These are phyloP conservation scores for Pseudozyma sp. DNA, from an alignment of 1,284 basidiomycete genomes.

Conservation along the genomic window DNA sequence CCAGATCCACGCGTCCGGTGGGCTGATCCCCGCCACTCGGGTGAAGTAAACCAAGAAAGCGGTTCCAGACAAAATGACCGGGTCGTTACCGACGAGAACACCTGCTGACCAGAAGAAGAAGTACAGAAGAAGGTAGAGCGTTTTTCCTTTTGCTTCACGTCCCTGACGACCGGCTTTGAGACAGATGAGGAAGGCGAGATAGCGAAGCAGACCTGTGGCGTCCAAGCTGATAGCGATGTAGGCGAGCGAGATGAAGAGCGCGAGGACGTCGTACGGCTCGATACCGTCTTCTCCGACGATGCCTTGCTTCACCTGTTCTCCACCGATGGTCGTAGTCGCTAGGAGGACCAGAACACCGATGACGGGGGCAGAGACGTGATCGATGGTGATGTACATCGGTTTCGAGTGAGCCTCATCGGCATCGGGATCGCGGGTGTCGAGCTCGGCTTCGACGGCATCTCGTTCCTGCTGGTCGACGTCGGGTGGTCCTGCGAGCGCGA, in stretches of 20 bases:
- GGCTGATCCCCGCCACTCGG: constrained; percentile 75
- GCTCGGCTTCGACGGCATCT: constrained; percentile 25
- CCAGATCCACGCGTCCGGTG: constrained; percentile 77
- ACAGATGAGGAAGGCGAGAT: constrained; percentile 74
- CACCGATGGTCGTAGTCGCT: constrained; percentile 79
- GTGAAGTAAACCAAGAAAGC: constrained; percentile 89
- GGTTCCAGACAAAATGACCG: constrained; percentile 74
- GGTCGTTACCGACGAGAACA: constrained; percentile 83
- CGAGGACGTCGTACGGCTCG: constrained; percentile 91
- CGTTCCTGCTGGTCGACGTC: constrained; percentile 24
- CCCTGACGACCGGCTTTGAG: constrained; percentile 52
- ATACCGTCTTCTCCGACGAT: constrained; percentile 79
- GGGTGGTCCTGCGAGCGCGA: constrained; percentile 27
- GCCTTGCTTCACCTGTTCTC: constrained; percentile 77
- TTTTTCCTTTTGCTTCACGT: constrained; percentile 68
- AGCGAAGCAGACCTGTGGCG: constrained; percentile 85
- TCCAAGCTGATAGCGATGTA: constrained; percentile 95
- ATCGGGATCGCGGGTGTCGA: neutral
- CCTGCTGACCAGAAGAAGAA: constrained; percentile 82
- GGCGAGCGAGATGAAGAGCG: constrained; percentile 89
- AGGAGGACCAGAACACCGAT: constrained; percentile 82
- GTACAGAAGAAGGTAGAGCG: constrained; percentile 83
- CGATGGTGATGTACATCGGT: constrained; percentile 39
- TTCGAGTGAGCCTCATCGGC: neutral
- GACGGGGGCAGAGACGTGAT: constrained; percentile 73